phyloP scores from a whole-genome alignment of 2,329 filamentous ascomycete species.

The Sclerotinia trifoliorum region DNA sequence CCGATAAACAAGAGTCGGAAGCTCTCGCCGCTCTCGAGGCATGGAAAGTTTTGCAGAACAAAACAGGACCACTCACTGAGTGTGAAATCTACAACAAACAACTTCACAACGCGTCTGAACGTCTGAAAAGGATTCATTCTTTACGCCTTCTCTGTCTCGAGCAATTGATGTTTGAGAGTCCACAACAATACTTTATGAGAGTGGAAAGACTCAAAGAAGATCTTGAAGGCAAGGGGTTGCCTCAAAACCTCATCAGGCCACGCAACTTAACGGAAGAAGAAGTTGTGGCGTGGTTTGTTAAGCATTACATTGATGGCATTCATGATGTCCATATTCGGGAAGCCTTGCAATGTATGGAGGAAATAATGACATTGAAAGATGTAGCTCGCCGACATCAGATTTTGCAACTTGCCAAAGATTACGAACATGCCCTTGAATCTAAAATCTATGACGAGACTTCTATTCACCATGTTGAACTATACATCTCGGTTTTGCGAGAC shows the following conservation, averaged over 20 bases:
- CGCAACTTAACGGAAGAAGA: slow-evolving; percentile 22
- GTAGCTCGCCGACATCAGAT: slow-evolving; percentile 48
- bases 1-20: slow-evolving; percentile 42
- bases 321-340: slow-evolving; percentile 47
- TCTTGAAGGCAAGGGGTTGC: slow-evolving; percentile 36
- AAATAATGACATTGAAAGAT: slow-evolving; percentile 42
- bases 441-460: slow-evolving; percentile 46
- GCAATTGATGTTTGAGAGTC: slow-evolving; percentile 54
- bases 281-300: slow-evolving; percentile 39
- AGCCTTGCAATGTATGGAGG: slow-evolving; percentile 38
- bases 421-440: slow-evolving; percentile 53
- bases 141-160: slow-evolving; percentile 54
- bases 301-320: slow-evolving; percentile 55
- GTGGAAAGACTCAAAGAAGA: slow-evolving; percentile 44
- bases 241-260: slow-evolving; percentile 18
- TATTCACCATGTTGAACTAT: slow-evolving; percentile 45
- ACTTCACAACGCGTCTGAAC: slow-evolving; percentile 49
- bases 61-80: slow-evolving; percentile 44
- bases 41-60: slow-evolving; percentile 46
- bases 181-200: slow-evolving; percentile 50
- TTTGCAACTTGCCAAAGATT: slow-evolving; percentile 55
- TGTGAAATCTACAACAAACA: slow-evolving; percentile 53
- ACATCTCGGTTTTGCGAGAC: slow-evolving; percentile 51
- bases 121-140: slow-evolving; percentile 52
- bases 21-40: slow-evolving; percentile 42